Conservation (phyloP, 768 basidiomycete genomes). For the Lactifluus hygrophoroides region DNA sequence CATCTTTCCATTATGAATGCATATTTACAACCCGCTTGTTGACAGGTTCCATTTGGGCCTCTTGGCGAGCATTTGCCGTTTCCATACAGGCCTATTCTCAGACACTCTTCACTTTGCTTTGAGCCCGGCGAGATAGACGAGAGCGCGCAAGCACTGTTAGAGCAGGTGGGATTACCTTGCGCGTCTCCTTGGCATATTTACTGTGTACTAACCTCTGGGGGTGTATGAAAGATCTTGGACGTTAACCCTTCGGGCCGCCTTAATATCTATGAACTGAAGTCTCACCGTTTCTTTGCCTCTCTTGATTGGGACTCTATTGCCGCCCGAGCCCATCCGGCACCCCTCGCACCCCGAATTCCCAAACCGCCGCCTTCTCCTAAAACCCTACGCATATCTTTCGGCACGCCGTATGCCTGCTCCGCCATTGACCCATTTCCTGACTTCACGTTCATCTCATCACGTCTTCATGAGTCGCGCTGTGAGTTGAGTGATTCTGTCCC, state of each 20-base stretch:
- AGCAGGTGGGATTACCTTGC: background rate
- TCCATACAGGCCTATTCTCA: background rate
- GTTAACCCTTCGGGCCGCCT: slow-evolving; percentile 11
- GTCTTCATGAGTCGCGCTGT: background rate
- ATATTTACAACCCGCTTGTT: background rate
- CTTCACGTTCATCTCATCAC: slow-evolving; percentile 10
- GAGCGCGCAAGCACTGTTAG: slow-evolving; percentile 11
- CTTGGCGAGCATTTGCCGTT: slow-evolving; percentile 10
- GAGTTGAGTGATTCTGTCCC: background rate
- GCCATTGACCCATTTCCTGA: background rate
- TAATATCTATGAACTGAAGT: slow-evolving; percentile 12
- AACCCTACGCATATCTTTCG: slow-evolving; percentile 12
- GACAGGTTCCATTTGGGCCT: slow-evolving; percentile 18
- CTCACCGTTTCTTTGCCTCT: slow-evolving; percentile 16
- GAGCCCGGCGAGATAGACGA: slow-evolving; percentile 17
- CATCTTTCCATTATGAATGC: background rate
- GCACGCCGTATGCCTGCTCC: slow-evolving; percentile 10
- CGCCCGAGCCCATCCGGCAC: slow-evolving; percentile 5
- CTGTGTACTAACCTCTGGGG: background rate
- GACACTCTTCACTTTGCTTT: background rate
- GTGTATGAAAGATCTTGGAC: slow-evolving; percentile 4
- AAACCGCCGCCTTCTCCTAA: slow-evolving; percentile 3
- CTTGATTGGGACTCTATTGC: slow-evolving; percentile 14
- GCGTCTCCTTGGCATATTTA: too few relatives aligned
- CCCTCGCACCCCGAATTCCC: slow-evolving; percentile 5